Evolutionary conservation across 2,329 filamentous ascomycete species (phyloP), one percentile per base, ranked within the genome.

Genomic region (Eutypa lata): DNA sequence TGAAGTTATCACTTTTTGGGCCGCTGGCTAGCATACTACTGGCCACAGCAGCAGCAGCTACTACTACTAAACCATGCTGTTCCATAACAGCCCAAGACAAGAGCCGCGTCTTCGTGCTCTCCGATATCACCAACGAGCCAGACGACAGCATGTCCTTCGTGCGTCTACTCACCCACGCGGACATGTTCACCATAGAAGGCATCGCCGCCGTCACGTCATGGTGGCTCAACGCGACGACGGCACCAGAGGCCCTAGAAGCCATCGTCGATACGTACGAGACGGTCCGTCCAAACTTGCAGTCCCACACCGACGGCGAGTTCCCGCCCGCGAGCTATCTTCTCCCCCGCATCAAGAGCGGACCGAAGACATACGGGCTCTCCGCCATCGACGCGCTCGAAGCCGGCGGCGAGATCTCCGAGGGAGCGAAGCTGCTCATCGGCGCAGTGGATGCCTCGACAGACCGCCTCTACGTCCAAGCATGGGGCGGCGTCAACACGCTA

Each of bases 401-500:
- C 19, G 40, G 40, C 18, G 40, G 40, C 11, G 8, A 43, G 21
- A 43, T 76, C 14, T 73, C 71, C 45, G 61, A 67, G 14, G 74
- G 73, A 18, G 69, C 65, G 3, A 57, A 72, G 46, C 62, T 74
- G 1, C 69, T 78, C 1, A 68, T 42, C 31, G 47, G 43, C 10
- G 22, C 16, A 26, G 31, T 49, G n/a, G 28, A 22, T 18, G 58
- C 66, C 16, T 69, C 65, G 1, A 60, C 62, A 2, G 63, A 72
- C 14, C 73, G 73, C 3, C 65, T 78, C 5, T 78, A 74, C 71
- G 60, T 77, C 11, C 68, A 76, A 4, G 69, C 65, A 58, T 78
- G 75, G 76, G 75, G 74, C 24, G 75, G 76, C 21, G 70, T 73
- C 11, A 77, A 76, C 53, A 69, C 71, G 2, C 69, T 78, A 4